Evolutionary conservation across 306 rosid species (phyloP).

Genomic region (Leucaena leucocephala): DNA sequence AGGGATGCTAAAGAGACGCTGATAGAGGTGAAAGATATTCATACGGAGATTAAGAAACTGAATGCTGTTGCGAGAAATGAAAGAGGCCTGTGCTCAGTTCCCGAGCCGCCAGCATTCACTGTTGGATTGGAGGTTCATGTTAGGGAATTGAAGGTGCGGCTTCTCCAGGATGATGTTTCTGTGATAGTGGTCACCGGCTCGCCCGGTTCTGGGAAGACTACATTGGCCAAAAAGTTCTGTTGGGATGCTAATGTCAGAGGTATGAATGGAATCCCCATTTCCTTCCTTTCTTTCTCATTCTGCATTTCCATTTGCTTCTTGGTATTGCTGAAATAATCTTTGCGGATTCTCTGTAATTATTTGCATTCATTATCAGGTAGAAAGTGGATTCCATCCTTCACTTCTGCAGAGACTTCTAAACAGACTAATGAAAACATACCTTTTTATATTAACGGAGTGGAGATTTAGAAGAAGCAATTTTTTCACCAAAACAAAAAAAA

Average conservation of each 20-base stretch:
- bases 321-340: not conserved
- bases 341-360: not conserved
- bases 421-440: not conserved
- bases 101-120: slow-evolving; percentile 35
- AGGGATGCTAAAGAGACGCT: slow-evolving; percentile 31
- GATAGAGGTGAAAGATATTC: not conserved
- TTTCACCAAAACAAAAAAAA: not conserved
- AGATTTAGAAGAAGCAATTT: not conserved
- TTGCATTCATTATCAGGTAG: not conserved
- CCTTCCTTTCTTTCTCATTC: not conserved
- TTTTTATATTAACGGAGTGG: not conserved
- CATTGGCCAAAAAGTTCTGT: slow-evolving; percentile 51
- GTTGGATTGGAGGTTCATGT: slow-evolving; percentile 59
- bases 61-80: not conserved
- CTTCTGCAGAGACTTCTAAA: not conserved
- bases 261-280: slow-evolving; percentile 4
- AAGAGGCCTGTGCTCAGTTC: slow-evolving; percentile 43
- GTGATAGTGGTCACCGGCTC: slow-evolving; percentile 52
- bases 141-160: slow-evolving; percentile 50
- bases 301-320: not conserved
- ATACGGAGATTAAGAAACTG: not conserved
- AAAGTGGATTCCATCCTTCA: not conserved
- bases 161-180: slow-evolving; percentile 32
- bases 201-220: slow-evolving; percentile 61
- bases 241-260: slow-evolving; percentile 51